Percentiles rank a stretch among this genome's conserved stretches.
These are phyloP conservation scores for Papiliotrema fonsecae DNA, from an alignment of 1,284 basidiomycete species.

Conservation along the genomic window DNA sequence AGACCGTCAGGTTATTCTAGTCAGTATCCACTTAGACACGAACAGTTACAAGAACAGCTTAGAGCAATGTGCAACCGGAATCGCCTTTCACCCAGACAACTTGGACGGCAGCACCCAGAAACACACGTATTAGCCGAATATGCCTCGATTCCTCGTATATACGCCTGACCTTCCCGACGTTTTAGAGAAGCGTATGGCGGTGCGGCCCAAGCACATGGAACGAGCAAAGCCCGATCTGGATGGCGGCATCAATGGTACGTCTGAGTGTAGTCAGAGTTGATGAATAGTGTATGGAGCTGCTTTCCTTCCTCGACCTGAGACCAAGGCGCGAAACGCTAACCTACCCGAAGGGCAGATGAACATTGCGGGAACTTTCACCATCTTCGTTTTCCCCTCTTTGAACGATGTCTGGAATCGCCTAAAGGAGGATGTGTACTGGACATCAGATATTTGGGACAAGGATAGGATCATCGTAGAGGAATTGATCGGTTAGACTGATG, in stretches of 20 bases:
- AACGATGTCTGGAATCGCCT: constrained; percentile 29
- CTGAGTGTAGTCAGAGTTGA: not conserved
- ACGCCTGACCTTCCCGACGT: constrained; percentile 40
- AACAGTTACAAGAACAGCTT: too few relatives aligned
- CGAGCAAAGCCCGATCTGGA: constrained; percentile 16
- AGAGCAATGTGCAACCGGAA: too few relatives aligned
- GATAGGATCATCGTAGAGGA: constrained; percentile 26
- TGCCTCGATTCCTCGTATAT: constrained; percentile 34
- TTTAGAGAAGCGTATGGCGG: constrained; percentile 32
- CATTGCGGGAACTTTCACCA: constrained; percentile 18
- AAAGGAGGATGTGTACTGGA: constrained; percentile 34
- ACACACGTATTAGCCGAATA: too few relatives aligned
- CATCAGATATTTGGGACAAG: constrained; percentile 28
- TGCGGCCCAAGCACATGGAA: constrained; percentile 31
- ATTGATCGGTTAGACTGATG: constrained; percentile 15
- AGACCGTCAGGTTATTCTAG: too few relatives aligned
- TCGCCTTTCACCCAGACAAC: too few relatives aligned
- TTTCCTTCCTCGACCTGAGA: not conserved
- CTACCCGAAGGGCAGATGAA: constrained; percentile 14
- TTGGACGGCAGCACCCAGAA: too few relatives aligned
- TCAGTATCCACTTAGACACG: too few relatives aligned
- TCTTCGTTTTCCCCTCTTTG: constrained; percentile 13
- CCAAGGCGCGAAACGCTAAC: constrained; percentile 4
- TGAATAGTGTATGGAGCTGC: constrained; percentile 19
- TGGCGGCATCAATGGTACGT: constrained; percentile 23